phyloP scores from a whole-genome alignment of 768 basidiomycete species.

The Imleria badia region DNA sequence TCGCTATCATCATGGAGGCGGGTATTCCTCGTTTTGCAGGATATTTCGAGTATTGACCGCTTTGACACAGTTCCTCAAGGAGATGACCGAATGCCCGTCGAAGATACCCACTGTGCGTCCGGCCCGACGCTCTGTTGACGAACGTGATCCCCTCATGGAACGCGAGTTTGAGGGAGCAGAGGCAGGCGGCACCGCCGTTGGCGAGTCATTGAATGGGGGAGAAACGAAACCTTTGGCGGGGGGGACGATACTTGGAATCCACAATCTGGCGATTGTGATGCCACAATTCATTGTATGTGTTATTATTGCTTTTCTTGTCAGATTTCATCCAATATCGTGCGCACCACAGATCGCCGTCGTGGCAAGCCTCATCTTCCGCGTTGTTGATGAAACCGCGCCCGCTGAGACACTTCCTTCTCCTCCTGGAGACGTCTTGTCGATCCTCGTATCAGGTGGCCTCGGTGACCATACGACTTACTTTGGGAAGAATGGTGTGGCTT shows the following conservation, averaged over 20 bases:
- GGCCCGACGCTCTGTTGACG: constrained; percentile 34
- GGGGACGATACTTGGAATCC: constrained; percentile 91
- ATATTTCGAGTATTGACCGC: background rate
- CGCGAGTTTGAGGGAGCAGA: constrained; percentile 47
- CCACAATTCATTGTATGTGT: constrained; percentile 86
- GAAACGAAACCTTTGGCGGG: constrained; percentile 63
- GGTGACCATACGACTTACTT: constrained; percentile 56
- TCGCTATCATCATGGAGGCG: constrained; percentile 97
- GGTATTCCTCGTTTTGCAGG: constrained; percentile 38
- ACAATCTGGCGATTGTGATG: constrained; percentile 93
- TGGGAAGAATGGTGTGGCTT: constrained; percentile 88
- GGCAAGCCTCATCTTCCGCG: constrained; percentile 82
- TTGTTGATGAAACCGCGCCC: constrained; percentile 57
- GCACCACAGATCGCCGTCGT: constrained; percentile 72
- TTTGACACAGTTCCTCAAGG: constrained; percentile 63
- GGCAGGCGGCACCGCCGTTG: constrained; percentile 39
- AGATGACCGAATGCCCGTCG: constrained; percentile 46
- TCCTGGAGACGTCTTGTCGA: constrained; percentile 33
- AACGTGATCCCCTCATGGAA: constrained; percentile 57
- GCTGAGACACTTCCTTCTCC: constrained; percentile 16
- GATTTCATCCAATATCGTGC: background rate
- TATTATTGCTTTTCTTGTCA: background rate
- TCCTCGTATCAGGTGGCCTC: constrained; percentile 23
- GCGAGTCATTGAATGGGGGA: constrained; percentile 16
- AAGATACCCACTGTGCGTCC: constrained; percentile 12